phyloP scores from a whole-genome alignment of 2,329 filamentous ascomycete genomes.

The Aureobasidium sp. region DNA sequence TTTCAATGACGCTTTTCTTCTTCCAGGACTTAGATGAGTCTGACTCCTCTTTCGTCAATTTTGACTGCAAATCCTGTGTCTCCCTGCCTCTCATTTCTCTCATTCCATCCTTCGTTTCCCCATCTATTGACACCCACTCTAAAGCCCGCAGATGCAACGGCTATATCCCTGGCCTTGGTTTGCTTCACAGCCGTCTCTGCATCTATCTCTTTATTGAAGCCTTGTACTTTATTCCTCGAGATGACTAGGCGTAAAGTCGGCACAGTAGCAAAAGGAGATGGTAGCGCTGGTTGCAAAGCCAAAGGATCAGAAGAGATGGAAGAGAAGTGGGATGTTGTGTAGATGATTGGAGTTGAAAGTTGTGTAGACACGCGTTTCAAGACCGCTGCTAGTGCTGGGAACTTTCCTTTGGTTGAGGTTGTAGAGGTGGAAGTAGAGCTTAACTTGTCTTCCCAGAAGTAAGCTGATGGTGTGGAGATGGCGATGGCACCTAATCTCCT shows the following conservation, averaged over 20 bases:
- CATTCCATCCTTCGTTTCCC: background rate
- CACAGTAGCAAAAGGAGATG: conserved; percentile 17
- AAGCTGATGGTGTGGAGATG: conserved; percentile 50
- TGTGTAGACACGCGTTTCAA: conserved; percentile 19
- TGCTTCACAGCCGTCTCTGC: conserved; percentile 29
- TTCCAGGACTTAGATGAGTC: no score
- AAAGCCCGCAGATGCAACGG: background rate
- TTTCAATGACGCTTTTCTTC: no score
- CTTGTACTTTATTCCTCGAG: conserved; percentile 26
- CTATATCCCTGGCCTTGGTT: background rate
- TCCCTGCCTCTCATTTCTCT: rapidly evolving
- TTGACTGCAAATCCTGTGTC: background rate
- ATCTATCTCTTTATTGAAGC: conserved; percentile 33
- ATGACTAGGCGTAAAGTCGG: conserved; percentile 30
- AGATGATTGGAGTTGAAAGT: conserved; percentile 24
- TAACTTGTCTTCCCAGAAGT: conserved; percentile 48
- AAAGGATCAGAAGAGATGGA: conserved; percentile 15
- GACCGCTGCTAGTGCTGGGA: conserved; percentile 18
- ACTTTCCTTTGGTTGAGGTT: conserved; percentile 2
- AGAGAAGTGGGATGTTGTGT: conserved; percentile 21
- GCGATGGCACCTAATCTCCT: conserved; percentile 45
- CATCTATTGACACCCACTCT: background rate
- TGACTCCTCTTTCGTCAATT: background rate
- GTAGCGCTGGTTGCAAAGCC: background rate
- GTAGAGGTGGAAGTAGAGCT: conserved; percentile 20